Percentiles rank a stretch among this genome's conserved stretches.
Evolutionary conservation across 2,329 filamentous ascomycete species (phyloP).

Genomic region (Colletotrichum coccodes): DNA sequence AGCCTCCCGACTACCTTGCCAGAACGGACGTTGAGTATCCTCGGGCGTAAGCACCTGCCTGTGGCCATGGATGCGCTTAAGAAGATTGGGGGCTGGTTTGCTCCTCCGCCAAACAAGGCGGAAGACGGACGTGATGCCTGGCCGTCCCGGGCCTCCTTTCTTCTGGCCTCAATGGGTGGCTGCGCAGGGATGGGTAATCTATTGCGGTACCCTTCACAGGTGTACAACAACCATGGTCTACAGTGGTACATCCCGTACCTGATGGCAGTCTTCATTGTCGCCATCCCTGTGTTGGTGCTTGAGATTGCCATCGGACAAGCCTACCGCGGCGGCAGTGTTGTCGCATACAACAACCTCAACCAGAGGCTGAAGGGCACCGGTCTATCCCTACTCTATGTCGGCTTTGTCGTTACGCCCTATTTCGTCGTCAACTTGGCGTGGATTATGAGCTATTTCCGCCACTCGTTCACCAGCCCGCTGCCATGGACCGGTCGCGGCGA

Average conservation of each 20-base stretch:
- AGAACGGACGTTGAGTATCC: background rate
- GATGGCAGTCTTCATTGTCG: slow-evolving; percentile 63
- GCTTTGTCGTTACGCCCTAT: slow-evolving; percentile 65
- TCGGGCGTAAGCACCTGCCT: background rate
- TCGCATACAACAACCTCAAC: slow-evolving; percentile 65
- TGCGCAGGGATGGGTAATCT: slow-evolving; percentile 68
- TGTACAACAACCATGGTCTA: slow-evolving; percentile 69
- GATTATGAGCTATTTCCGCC: slow-evolving; percentile 69
- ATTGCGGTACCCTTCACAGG: slow-evolving; percentile 65
- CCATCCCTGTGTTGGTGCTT: slow-evolving; percentile 64
- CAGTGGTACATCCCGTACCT: slow-evolving; percentile 71
- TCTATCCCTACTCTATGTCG: slow-evolving; percentile 61
- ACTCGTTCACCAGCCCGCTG: slow-evolving; percentile 63
- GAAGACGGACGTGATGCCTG: slow-evolving; percentile 61
- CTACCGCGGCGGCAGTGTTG: slow-evolving; percentile 64
- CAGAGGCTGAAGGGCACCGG: slow-evolving; percentile 63
- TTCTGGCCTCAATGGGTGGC: slow-evolving; percentile 68
- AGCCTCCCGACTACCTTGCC: background rate
- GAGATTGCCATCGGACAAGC: slow-evolving; percentile 77
- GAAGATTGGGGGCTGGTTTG: slow-evolving; percentile 45
- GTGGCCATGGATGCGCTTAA: slow-evolving; percentile 35
- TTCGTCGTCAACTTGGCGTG: slow-evolving; percentile 67
- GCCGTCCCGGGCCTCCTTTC: slow-evolving; percentile 64
- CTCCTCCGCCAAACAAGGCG: slow-evolving; percentile 47
- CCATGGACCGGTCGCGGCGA: slow-evolving; percentile 62